Evolutionary conservation across 345 rosid genomes (phyloP), one percentile per base, ranked within the genome.

Genomic region (Cardiospermum halicacabum): DNA sequence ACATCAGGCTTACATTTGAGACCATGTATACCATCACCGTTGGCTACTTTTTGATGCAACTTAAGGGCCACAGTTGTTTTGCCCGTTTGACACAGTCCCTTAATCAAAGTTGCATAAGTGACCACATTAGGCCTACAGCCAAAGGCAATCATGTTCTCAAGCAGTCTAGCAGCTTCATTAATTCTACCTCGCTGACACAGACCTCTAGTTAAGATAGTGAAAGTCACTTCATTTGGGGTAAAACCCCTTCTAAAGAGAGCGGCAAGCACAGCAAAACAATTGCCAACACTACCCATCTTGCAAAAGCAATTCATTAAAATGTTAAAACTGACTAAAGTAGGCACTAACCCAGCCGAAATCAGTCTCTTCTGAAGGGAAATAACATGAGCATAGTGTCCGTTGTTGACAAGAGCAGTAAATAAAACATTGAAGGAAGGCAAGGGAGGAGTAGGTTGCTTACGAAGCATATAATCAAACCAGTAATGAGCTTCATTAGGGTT

Each of bases 251-350:
- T 60, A 16, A 74, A 71, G 21, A 78, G 61, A 31, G 31, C 19
- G 7, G 76, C 76, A 19, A 78, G 45, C 27, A 68, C 78, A 10
- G 37, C 39, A 66, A 74, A 69, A 13, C 78, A 72, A n/a, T 42
- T 72, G 22, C 50, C 9, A 1, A 61, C 31, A 6, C 49, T 16
- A 15, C 49, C 1, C 49, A 16, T 43, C 21, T 43, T 43, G 49
- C 49, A 43, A 4, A 43, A 43, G 36, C 72, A 74, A 74, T 64
- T 65, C 24, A 71, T 13, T 60, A 78, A 25, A 25, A 72, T 58
- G 28, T 69, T 75, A 58, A 72, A 60, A 16, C 65, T 58, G 56
- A 62, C 25, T n/a, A 64, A 74, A 72, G 66, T 62, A 13, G 48
- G 31, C 21, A 60, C 16, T 24, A 75, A 43, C 49, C 49, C 49